Evolutionary conservation across 495 filamentous ascomycete species (phyloP), one percentile per base, ranked within the genome.

Genomic region (Thozetella sp.): DNA sequence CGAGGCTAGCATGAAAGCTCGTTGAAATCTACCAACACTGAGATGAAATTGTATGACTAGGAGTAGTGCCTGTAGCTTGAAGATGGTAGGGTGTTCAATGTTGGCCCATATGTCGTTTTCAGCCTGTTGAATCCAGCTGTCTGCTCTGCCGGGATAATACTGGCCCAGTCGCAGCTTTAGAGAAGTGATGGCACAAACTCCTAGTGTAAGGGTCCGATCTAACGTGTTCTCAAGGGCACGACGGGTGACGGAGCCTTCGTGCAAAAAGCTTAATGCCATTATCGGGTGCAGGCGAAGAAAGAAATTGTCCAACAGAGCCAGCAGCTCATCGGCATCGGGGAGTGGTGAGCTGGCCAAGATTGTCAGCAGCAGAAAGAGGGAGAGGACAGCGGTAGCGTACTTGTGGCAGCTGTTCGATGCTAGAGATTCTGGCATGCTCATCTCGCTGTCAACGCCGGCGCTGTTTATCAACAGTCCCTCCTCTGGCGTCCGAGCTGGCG

Each of bases 1-100:
- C 1, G 67, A 67, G 1, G 67, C 60, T 2, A 69, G 52, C 67
- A 69, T 69, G 45, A 72, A 69, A 0, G 69, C 69, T 12, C 60
- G 64, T 23, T 62, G 58, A 11, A 72, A 67, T 17, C 67, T 67
- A 22, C 69, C 64, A 34, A 54, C 65, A 19, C 68, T 62, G 19
- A 67, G 65, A 34, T 61, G 62, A 26, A 65, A 69, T n/a, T 65
- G 65, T 51, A 70, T 62, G 19, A 72, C 60, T 12, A 72, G 60
- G 15, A 72, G 56, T 9, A 72, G 54, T 11, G 66, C 67, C 54
- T 72, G 69, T 6, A 72, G 59, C 22, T 67, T 51, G 26, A 67
- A 70, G 45, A 70, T 63, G n/a, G 62, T 65, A 2, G 69, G 67
- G 3, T 67, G 60, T 1, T 63, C 67, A 30, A 71, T 57, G 34